Base-by-base conservation (phyloP, 805 yeast species). In the Kodamaea leandrae region DNA sequence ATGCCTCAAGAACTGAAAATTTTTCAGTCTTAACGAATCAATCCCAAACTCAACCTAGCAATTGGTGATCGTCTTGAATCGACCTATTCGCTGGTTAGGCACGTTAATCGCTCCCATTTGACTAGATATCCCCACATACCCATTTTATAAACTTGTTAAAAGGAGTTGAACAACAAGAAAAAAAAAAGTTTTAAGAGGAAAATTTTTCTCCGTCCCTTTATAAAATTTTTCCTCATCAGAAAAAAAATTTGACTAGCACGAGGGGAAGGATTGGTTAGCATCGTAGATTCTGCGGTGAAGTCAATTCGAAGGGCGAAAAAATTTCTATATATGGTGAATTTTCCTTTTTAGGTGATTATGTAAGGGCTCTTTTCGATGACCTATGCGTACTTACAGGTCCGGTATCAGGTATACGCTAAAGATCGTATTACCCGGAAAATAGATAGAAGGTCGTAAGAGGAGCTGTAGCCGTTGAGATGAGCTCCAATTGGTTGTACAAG, bases 121-220 rank as follows among this genome's bases (percentile, higher is more conserved):
- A 14, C 18, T 14, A 27, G 13, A 14, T 17, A 16, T 30, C 33
- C 27, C 16, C 9, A 39, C 43, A 32, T 39, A 39, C 43, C 43
- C 43, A 39, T 39, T 26, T 34, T 30, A 30, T 30, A 30, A 27
- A 30, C 33, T 39, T 32, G 38, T 39, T 39, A 33, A 26, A 32
- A 23, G 36, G 30, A 23, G 33, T 39, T 39, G 37, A 39, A 33
- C 39, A 32, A 24, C 36, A 24, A 26, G 32, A 34, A 30, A 45
- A 49, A 53, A 50, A 47, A 55, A 46, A 27, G 25, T 21, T 23
- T 27, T 16, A 28, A 20, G 21, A 12, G 21, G 34, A 35, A 34
- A 38, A 35, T 28, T 38, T 38, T 38, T 35, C 37, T 30, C 17
- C 19, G 17, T 15, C 13, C 23, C 39, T 36, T 42, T 32, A 36